Conservation (phyloP, 805 yeast species). For the Kazachstania psychrophila region DNA sequence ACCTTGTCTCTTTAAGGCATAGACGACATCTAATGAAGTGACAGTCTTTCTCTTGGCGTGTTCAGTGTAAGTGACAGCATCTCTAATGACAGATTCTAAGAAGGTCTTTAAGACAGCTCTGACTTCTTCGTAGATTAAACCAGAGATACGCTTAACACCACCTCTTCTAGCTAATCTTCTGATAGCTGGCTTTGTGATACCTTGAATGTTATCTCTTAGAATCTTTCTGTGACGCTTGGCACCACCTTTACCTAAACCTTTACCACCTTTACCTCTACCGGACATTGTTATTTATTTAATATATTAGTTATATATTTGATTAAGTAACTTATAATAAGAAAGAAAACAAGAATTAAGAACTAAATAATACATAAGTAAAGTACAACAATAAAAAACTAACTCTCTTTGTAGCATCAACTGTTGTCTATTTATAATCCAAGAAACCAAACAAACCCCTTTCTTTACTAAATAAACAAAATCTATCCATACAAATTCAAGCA, state of each 20-base stretch:
- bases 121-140: conserved; percentile 96
- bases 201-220: conserved; percentile 97
- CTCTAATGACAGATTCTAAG: conserved; percentile 96
- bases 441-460: no score
- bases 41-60: conserved; percentile 99
- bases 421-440: no score
- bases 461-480: no score
- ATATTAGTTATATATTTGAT: conserved; percentile 6
- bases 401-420: not conserved
- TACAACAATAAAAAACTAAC: not conserved
- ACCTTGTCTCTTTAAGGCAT: conserved; percentile 99
- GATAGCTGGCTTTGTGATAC: conserved; percentile 98
- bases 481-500: no score
- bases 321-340: not conserved
- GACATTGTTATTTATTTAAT: conserved; percentile 48
- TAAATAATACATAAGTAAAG: not conserved
- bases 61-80: conserved; percentile 98
- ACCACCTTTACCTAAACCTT: conserved; percentile 99
- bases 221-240: conserved; percentile 99
- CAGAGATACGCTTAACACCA: conserved; percentile 99
- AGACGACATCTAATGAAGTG: conserved; percentile 95
- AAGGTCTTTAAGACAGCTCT: conserved; percentile 92
- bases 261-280: conserved; percentile 99
- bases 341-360: not conserved
- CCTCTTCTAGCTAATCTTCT: conserved; percentile 99